Base-by-base conservation (phyloP, 306 rosid genomes). In the Vigna radiata region DNA sequence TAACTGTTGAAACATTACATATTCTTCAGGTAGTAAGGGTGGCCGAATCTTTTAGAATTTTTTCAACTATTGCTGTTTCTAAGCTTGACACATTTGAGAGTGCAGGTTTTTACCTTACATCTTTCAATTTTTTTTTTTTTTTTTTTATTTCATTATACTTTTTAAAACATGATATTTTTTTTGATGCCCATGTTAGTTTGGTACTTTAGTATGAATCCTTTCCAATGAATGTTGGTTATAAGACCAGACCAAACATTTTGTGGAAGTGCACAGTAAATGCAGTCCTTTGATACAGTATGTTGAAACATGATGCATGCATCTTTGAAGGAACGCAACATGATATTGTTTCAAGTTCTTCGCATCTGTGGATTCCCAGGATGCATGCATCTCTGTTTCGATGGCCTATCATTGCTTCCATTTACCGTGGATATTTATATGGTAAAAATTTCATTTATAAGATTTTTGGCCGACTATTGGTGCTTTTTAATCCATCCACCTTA, bases 1-100 rank as follows among this genome's bases (percentile, higher is more conserved):
- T 80, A 72, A 80, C 69, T 62, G 17, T 68, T 72, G 54, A 31
- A 53, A 70, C 11, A 5, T 82, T 44, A 15, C 62, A 36, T 25
- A 73, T 27, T 80, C 66, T 87, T 78, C 90, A 94, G 97, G 96
- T 90, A 73, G 79, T 92, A 64, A 87, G 63, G 84, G 97, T 92
- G 82, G 89, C 96, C 16, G 96, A 92, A 60, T 89, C 79, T 72
- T 95, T 92, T 81, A 85, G 92, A 76, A 79, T 95, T 65, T 92
- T 95, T 82, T 87, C 95, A 54, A 95, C 98, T 37, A 53, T 95
- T 73, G 82, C 98, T 71, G 81, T 89, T 68, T 85, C 87, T 37
- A 88, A 76, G 68, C 78, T 72, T 14, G 96, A 88, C 63, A 46
- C 71, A 50, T 87, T 79, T 41, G 82, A 81, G 66, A 76, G 71